Conservation (phyloP, 2,329 filamentous ascomycete genomes). For the Diaporthe velutina region DNA sequence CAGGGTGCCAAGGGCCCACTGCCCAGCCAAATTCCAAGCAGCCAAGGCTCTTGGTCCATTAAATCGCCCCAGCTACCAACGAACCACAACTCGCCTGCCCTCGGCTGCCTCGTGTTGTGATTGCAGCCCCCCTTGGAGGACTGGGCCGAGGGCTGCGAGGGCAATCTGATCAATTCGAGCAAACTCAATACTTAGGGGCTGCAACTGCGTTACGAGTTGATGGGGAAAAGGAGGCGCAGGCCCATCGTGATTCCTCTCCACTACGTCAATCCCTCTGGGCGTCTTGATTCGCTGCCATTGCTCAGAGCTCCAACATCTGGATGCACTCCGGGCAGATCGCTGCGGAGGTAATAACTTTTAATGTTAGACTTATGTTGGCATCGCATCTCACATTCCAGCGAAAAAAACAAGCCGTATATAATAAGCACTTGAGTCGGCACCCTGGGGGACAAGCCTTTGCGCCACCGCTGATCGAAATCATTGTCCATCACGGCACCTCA, state of each 20-base stretch:
- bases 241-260: conserved; percentile 11
- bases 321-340: background rate
- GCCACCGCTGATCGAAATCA: conserved; percentile 26
- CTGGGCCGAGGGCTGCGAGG: conserved; percentile 21
- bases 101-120: conserved; percentile 29
- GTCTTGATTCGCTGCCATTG: background rate
- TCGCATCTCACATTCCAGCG: background rate
- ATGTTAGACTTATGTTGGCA: conserved; percentile 4
- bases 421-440: conserved; percentile 26
- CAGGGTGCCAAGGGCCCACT: conserved; percentile 30
- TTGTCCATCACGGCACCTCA: background rate
- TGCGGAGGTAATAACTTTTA: conserved; percentile 21
- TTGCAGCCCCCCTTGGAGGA: conserved; percentile 5
- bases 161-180: conserved; percentile 11
- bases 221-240: conserved; percentile 30
- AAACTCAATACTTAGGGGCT: conserved; percentile 18
- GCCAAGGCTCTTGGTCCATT: conserved; percentile 27
- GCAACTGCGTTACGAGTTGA: conserved; percentile 18
- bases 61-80: conserved; percentile 21
- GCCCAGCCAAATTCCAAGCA: conserved; percentile 28
- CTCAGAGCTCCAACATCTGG: background rate
- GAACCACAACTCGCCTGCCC: conserved; percentile 14
- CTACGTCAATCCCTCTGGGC: conserved; percentile 23
- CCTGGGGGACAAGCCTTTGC: background rate
- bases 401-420: conserved; percentile 6